A percentile compares a stretch with the other conserved stretches of the same genome.
Evolutionary conservation across 1,284 basidiomycete species (phyloP).

Genomic region (Rhizoctonia solani): DNA sequence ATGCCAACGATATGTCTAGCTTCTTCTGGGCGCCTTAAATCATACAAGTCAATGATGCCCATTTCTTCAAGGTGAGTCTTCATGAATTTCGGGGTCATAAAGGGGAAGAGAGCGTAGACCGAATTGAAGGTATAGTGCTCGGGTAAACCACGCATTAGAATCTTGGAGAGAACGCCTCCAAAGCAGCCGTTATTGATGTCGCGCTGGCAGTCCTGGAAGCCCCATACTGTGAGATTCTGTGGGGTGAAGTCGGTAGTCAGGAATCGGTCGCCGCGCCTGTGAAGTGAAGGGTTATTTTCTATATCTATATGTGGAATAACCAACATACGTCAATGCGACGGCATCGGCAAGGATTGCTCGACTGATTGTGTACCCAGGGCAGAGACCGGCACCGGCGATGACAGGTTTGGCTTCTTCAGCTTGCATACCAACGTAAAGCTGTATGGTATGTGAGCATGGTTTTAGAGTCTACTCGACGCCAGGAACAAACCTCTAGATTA

Average conservation of each 20-base stretch:
- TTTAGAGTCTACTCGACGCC: background rate
- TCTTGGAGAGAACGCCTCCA: conserved; percentile 37
- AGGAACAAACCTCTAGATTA: conserved; percentile 63
- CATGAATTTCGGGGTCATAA: conserved; percentile 37
- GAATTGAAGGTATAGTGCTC: conserved; percentile 38
- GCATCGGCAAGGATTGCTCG: conserved; percentile 84
- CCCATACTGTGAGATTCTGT: conserved; percentile 44
- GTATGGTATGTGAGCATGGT: background rate
- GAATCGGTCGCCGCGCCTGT: conserved; percentile 64
- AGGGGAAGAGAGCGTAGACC: conserved; percentile 40
- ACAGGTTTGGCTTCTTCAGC: conserved; percentile 74
- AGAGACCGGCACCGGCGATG: conserved; percentile 76
- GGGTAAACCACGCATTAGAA: conserved; percentile 39
- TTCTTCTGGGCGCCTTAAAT: conserved; percentile 31
- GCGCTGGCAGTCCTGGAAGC: conserved; percentile 40
- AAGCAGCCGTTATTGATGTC: conserved; percentile 35
- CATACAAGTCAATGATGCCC: conserved; percentile 30
- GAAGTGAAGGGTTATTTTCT: too few relatives aligned
- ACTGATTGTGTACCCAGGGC: conserved; percentile 86
- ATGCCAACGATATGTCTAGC: conserved; percentile 21
- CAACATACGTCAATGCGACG: conserved; percentile 61
- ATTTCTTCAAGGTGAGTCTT: conserved; percentile 33
- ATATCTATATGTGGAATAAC: too few relatives aligned
- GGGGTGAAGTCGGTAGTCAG: too few relatives aligned
- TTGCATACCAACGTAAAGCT: conserved; percentile 64